Conservation (phyloP, 352 stramenopile genomes). For the Thalassiosira mediterranea region DNA sequence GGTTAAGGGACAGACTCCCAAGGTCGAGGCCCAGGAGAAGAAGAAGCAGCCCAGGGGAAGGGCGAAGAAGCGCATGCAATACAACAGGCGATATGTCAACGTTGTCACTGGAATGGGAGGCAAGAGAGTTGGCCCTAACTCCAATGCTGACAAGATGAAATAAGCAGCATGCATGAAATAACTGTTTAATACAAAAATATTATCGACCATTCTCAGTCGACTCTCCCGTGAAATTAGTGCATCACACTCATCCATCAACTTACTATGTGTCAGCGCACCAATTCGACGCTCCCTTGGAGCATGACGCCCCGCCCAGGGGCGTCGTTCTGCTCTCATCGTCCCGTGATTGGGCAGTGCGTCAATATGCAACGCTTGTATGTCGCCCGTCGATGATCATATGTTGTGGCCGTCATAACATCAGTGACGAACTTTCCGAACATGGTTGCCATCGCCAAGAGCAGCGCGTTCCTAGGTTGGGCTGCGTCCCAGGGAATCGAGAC, state of each 20-base stretch:
- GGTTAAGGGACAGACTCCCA: conserved; percentile 99
- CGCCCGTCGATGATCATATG: no score
- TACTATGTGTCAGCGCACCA: background rate
- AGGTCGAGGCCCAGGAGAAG: conserved; percentile 99
- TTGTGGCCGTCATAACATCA: no score
- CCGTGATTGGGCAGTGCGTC: no score
- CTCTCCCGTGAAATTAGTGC: background rate
- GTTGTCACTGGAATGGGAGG: conserved; percentile 94
- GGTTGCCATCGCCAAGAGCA: conserved; percentile 47
- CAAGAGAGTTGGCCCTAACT: conserved; percentile 98
- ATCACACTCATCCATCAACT: background rate
- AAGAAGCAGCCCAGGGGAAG: conserved; percentile 98
- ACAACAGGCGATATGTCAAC: conserved; percentile 99
- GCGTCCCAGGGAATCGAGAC: conserved; percentile 48
- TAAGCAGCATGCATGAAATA: conserved; percentile 64
- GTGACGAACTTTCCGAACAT: no score
- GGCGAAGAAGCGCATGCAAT: conserved; percentile 99
- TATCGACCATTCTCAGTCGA: background rate
- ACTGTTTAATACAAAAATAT: conserved; percentile 27
- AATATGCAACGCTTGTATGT: no score
- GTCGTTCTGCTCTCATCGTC: conserved; percentile 3
- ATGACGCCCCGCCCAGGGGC: no score
- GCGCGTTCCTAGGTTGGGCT: conserved; percentile 46
- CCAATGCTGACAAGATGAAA: conserved; percentile 96
- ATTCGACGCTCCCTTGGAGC: background rate